Conservation (phyloP, 441 rosid genomes). For the Pelargonium exstipulatum region DNA sequence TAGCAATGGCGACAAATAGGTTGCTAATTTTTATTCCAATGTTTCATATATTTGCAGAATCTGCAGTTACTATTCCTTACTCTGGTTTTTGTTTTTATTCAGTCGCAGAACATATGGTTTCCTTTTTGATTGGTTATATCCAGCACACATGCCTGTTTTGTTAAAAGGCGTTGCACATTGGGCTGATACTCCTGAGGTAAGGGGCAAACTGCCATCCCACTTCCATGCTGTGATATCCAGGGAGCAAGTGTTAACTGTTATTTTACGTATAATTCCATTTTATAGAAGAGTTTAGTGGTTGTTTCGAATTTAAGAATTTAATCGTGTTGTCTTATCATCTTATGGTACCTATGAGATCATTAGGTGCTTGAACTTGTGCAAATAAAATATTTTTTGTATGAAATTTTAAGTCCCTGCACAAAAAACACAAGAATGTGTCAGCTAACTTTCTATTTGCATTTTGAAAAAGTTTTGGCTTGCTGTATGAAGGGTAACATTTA, state of each 20-base stretch:
- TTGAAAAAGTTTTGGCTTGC: neutral
- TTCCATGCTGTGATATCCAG: neutral
- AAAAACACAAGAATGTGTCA: neutral
- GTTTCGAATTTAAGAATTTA: neutral
- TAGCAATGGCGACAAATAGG: slow-evolving; percentile 98
- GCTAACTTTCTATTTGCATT: neutral
- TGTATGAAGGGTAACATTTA: neutral
- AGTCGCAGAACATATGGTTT: slow-evolving; percentile 93
- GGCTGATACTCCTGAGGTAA: slow-evolving; percentile 98
- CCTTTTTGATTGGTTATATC: slow-evolving; percentile 97
- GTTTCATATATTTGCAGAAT: neutral
- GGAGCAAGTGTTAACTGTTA: neutral
- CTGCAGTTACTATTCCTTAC: neutral
- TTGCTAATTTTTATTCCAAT: slow-evolving; percentile 16
- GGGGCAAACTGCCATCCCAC: slow-evolving; percentile 11
- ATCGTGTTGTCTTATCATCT: neutral
- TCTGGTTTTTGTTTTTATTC: slow-evolving; percentile 25
- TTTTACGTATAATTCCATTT: neutral
- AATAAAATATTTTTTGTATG: neutral
- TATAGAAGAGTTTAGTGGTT: neutral
- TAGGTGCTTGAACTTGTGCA: neutral
- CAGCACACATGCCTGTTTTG: slow-evolving; percentile 90
- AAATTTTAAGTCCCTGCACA: neutral
- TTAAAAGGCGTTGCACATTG: slow-evolving; percentile 86
- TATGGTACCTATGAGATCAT: neutral